Evolutionary conservation across 306 rosid species (phyloP).

Genomic region (Medicago truncatula): MtrunA17r5.0-ANR NC_053043.1:1155001-1155500

Average conservation of each 20-base stretch:
- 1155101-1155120: constrained; percentile 93
- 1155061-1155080: constrained; percentile 54
- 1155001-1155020: constrained; percentile 7
- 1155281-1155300: constrained; percentile 96
- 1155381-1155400: constrained; percentile 8
- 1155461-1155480: constrained; percentile 39
- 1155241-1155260: constrained; percentile 14
- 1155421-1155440: constrained; percentile 32
- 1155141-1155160: constrained; percentile 90
- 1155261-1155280: constrained; percentile 87
- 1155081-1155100: constrained; percentile 98
- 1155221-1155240: constrained; percentile 5
- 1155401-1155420: constrained; percentile 22
- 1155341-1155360: constrained; percentile 87
- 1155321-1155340: constrained; percentile 96
- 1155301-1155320: constrained; percentile 97
- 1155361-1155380: constrained; percentile 76
- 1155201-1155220: constrained; percentile 15
- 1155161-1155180: constrained; percentile 60
- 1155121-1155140: constrained; percentile 90
- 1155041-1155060: constrained; percentile 30
- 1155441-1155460: constrained; percentile 21
- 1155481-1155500: constrained; percentile 82
- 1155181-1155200: constrained; percentile 27
- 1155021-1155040: constrained; percentile 1